Evolutionary conservation across 495 filamentous ascomycete genomes (phyloP).

Genomic region (Neurospora sp.): DNA sequence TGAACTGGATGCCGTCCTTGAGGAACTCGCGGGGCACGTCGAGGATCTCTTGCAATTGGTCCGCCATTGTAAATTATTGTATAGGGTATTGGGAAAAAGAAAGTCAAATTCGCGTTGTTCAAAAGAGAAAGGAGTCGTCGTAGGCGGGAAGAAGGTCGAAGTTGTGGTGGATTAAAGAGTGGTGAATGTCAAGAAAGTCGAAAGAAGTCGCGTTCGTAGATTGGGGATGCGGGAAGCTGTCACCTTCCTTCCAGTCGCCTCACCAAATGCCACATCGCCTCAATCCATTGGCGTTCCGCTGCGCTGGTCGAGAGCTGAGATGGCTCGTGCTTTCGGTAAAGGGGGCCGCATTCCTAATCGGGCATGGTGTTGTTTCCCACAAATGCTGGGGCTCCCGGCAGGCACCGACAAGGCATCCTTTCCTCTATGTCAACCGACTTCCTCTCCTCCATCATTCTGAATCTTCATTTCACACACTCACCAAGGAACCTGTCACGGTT

Average conservation of each 20-base stretch:
- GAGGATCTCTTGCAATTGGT: conserved; percentile 67
- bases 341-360: not conserved
- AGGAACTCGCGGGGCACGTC: conserved; percentile 79
- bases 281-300: not conserved
- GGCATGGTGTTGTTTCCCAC: not conserved
- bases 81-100: not conserved
- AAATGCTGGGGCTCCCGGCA: not conserved
- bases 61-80: conserved; percentile 45
- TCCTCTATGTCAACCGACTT: not conserved
- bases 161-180: not conserved
- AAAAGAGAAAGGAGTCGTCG: not conserved
- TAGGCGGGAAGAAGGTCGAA: not conserved
- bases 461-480: not conserved
- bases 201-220: not conserved
- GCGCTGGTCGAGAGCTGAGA: not conserved
- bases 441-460: not conserved
- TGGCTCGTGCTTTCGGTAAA: not conserved
- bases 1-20: conserved; percentile 70
- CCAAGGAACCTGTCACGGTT: not conserved
- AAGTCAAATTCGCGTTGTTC: not conserved
- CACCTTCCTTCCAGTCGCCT: not conserved
- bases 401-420: not conserved
- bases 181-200: not conserved
- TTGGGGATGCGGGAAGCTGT: not conserved
- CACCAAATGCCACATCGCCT: not conserved